phyloP scores from a whole-genome alignment of 176 grass and related monocot species.

The Carex cristatella region DNA sequence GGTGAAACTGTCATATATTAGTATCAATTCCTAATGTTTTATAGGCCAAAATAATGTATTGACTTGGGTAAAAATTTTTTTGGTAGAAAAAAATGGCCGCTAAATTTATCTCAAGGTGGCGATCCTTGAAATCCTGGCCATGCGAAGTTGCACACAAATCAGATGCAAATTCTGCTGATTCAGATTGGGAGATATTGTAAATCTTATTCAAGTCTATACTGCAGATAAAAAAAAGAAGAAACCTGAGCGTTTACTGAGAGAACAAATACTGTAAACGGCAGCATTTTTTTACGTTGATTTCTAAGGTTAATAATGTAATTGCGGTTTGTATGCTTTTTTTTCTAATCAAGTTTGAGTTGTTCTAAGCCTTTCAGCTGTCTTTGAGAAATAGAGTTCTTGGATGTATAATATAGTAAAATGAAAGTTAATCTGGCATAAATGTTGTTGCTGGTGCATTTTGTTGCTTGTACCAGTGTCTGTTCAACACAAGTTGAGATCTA shows the following conservation, averaged over 20 bases:
- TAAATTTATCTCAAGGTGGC: constrained; percentile 20
- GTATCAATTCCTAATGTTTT: neutral
- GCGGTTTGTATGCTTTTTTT: neutral
- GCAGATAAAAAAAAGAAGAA: neutral
- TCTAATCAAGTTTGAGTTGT: neutral
- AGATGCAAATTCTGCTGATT: neutral
- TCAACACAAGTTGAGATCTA: neutral
- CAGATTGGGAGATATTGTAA: constrained; percentile 28
- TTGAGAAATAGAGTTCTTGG: neutral
- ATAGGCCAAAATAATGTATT: neutral
- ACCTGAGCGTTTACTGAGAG: neutral
- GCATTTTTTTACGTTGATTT: neutral
- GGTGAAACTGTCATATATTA: neutral
- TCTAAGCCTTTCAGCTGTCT: neutral
- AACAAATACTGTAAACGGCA: neutral
- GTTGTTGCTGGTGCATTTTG: neutral
- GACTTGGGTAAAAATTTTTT: neutral
- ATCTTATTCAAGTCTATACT: constrained; percentile 3
- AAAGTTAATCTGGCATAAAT: neutral
- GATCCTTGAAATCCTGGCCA: neutral
- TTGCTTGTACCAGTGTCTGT: neutral
- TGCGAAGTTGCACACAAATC: neutral
- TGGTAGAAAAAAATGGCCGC: constrained; percentile 7
- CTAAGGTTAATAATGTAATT: neutral
- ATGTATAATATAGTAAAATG: neutral